Conservation (phyloP, 2,329 filamentous ascomycete genomes). For the Arthrinium puccinioides region DNA sequence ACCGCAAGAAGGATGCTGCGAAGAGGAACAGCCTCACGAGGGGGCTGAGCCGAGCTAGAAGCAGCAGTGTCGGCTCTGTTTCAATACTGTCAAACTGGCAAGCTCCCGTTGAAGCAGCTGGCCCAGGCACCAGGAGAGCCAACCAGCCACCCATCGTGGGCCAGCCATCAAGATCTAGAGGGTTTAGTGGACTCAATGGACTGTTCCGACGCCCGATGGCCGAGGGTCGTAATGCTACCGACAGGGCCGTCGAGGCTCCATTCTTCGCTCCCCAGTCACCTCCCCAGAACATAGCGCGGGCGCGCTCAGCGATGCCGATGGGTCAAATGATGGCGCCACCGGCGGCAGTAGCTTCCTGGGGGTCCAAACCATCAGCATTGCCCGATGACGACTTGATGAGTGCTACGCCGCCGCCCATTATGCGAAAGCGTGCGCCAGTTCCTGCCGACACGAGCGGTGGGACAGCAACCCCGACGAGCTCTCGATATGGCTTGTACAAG, state of each 20-base stretch:
- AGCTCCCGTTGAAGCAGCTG: slow-evolving; percentile 8
- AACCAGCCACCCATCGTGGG: slow-evolving; percentile 44
- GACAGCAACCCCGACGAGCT: slow-evolving; percentile 7
- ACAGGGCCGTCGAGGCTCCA: no score
- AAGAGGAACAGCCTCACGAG: slow-evolving; percentile 9
- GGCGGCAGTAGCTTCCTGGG: slow-evolving; percentile 19
- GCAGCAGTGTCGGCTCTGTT: slow-evolving; percentile 21
- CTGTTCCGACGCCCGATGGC: slow-evolving; percentile 5
- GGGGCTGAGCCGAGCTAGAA: slow-evolving; percentile 13
- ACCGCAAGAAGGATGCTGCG: slow-evolving; percentile 13
- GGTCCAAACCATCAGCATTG: slow-evolving; percentile 30
- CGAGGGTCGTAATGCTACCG: no score
- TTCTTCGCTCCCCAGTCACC: slow-evolving; percentile 14
- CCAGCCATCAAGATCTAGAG: slow-evolving; percentile 34
- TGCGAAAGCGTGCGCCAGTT: slow-evolving; percentile 28
- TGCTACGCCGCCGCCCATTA: slow-evolving; percentile 50
- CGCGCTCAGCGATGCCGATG: slow-evolving; percentile 6
- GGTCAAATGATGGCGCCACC: slow-evolving; percentile 22
- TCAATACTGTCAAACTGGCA: no score
- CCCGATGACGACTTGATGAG: slow-evolving; percentile 36
- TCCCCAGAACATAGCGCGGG: slow-evolving; percentile 3
- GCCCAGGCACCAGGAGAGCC: slow-evolving; percentile 15
- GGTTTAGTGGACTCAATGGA: slow-evolving; percentile 27
- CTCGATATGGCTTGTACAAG: slow-evolving; percentile 16
- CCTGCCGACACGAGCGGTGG: background rate